Evolutionary conservation across 1,284 basidiomycete species (phyloP).

Genomic region (Rugosomyces carneus): DNA sequence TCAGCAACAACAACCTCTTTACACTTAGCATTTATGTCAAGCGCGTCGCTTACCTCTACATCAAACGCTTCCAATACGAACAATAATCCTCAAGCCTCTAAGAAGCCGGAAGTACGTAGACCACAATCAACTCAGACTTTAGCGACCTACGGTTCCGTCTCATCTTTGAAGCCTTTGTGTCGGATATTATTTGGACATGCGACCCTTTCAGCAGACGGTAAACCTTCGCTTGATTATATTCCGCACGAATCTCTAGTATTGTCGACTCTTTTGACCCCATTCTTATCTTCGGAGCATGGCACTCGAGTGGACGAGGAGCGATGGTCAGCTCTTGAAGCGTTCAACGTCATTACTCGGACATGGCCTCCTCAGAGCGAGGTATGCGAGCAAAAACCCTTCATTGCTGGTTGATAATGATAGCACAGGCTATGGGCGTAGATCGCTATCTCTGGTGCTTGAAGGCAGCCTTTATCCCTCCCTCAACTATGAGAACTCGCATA

Average conservation of each 20-base stretch:
- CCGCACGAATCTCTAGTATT: conserved; percentile 56
- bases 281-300: conserved; percentile 34
- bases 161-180: conserved; percentile 36
- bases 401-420: neutral
- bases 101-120: conserved; percentile 28
- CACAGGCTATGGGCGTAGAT: conserved; percentile 43
- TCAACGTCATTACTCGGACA: conserved; percentile 48
- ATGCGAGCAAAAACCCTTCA: conserved; percentile 6
- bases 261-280: conserved; percentile 51
- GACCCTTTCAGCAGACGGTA: conserved; percentile 25
- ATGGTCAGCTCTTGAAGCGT: conserved; percentile 51
- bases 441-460: conserved; percentile 65
- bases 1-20: conserved; percentile 30
- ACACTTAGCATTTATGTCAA: conserved; percentile 46
- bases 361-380: conserved; percentile 52
- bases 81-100: conserved; percentile 20
- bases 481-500: conserved; percentile 40
- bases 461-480: conserved; percentile 38
- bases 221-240: conserved; percentile 27
- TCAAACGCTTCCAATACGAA: conserved; percentile 18
- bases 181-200: conserved; percentile 38
- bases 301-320: conserved; percentile 42
- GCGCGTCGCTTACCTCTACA: conserved; percentile 28
- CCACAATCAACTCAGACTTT: conserved; percentile 36
- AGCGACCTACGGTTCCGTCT: conserved; percentile 18